Conservation (phyloP, 192 early-diverging fungal species). For the Gonapodya sp. region DNA sequence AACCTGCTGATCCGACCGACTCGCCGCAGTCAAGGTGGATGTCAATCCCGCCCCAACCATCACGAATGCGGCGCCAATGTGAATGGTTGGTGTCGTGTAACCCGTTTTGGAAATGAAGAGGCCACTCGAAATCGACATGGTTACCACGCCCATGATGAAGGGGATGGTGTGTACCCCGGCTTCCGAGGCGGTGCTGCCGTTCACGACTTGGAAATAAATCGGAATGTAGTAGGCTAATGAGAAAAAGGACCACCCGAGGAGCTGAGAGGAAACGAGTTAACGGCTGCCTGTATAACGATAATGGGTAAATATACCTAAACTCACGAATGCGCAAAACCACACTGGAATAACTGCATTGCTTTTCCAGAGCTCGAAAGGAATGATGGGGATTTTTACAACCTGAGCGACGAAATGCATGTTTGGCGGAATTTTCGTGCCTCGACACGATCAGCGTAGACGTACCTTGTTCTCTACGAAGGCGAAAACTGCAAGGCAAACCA, state of each 20-base stretch:
- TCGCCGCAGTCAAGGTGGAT: constrained; percentile 39
- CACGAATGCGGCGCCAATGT: constrained; percentile 40
- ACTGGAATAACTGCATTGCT: not conserved
- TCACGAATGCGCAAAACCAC: not conserved
- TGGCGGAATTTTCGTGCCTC: not conserved
- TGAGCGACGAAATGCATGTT: not conserved
- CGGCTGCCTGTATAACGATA: not conserved
- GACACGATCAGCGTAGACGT: not conserved
- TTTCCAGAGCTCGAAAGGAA: not conserved
- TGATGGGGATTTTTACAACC: not conserved
- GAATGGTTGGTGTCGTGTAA: constrained; percentile 31
- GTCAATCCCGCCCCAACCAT: constrained; percentile 46
- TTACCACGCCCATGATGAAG: constrained; percentile 41
- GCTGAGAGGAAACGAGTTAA: not conserved
- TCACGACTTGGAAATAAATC: not conserved
- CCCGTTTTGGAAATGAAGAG: constrained; percentile 42
- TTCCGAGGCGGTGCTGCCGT: not conserved
- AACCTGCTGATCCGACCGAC: constrained; percentile 34
- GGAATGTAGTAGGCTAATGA: not conserved
- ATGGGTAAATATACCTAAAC: not conserved
- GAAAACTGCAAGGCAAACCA: not conserved
- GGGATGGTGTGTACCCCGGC: constrained; percentile 53
- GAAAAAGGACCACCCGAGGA: not conserved
- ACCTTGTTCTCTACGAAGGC: not conserved
- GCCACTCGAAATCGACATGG: constrained; percentile 40